A percentile compares a stretch with the other conserved stretches of the same genome.
These are phyloP conservation scores for Sphagnurus paluster DNA, from an alignment of 1,284 basidiomycete species.

Conservation along the genomic window DNA sequence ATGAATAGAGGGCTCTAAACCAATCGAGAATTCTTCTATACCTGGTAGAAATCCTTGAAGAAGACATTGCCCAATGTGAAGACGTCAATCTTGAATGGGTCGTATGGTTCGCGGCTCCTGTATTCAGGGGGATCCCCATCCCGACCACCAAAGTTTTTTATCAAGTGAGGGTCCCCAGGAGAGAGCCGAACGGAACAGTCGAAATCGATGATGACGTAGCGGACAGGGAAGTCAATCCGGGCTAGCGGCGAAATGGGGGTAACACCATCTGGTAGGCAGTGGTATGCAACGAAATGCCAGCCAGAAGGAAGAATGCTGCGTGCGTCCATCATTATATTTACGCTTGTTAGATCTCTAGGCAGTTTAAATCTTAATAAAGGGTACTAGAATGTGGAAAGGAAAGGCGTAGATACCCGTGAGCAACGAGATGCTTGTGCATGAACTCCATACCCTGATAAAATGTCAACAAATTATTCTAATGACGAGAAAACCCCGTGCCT, in stretches of 20 bases:
- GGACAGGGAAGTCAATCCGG: constrained; percentile 26
- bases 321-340: constrained; percentile 34
- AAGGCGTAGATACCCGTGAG: constrained; percentile 27
- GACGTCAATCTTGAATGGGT: constrained; percentile 24
- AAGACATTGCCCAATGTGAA: constrained; percentile 25
- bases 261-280: constrained; percentile 25
- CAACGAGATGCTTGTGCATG: constrained; percentile 30
- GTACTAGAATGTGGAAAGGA: neutral
- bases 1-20: neutral
- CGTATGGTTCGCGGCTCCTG: constrained; percentile 20
- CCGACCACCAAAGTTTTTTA: constrained; percentile 25
- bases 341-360: constrained; percentile 6
- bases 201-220: constrained; percentile 33
- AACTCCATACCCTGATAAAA: constrained; percentile 30
- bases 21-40: too few relatives aligned
- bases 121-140: constrained; percentile 28
- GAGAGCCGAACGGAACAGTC: constrained; percentile 25
- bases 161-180: constrained; percentile 18
- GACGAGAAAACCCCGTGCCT: constrained; percentile 18
- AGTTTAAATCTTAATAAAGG: neutral
- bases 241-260: constrained; percentile 21
- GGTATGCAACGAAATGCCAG: constrained; percentile 29
- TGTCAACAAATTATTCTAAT: neutral
- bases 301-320: constrained; percentile 27
- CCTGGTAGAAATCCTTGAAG: constrained; percentile 24